phyloP scores from a whole-genome alignment of 306 rosid species.

The Prunus dulcis region DNA sequence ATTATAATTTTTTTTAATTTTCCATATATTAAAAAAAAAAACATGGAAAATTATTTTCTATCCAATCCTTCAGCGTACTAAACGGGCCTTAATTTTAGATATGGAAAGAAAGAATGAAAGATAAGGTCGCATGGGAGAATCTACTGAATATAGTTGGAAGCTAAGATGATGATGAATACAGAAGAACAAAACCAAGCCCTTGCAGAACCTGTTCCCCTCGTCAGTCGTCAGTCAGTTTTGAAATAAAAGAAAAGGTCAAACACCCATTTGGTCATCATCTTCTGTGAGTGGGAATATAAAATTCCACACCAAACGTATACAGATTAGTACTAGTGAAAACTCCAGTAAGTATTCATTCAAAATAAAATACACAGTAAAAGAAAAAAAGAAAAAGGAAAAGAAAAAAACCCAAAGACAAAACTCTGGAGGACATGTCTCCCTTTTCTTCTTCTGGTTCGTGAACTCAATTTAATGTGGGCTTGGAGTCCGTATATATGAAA shows the following conservation, averaged over 20 bases:
- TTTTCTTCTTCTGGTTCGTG: conserved; percentile 29
- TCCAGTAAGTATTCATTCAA: neutral
- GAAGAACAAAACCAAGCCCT: neutral
- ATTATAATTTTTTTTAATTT: too few relatives aligned
- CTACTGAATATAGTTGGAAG: too few relatives aligned
- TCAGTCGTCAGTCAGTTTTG: neutral
- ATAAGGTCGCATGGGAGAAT: too few relatives aligned
- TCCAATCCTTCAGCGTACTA: too few relatives aligned
- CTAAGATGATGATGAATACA: too few relatives aligned
- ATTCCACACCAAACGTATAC: neutral
- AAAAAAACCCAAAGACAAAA: neutral
- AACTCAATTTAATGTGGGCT: conserved; percentile 50
- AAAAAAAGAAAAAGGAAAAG: neutral
- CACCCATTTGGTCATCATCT: conserved; percentile 1
- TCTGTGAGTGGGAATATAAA: conserved; percentile 20
- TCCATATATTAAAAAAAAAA: neutral
- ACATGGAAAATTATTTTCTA: neutral
- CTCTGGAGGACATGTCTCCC: neutral
- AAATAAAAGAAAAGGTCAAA: neutral
- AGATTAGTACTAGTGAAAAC: neutral
- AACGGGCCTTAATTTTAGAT: too few relatives aligned
- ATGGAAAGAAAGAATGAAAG: too few relatives aligned
- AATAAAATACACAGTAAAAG: neutral
- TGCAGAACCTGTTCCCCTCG: neutral
- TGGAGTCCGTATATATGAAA: conserved; percentile 50